Conservation (phyloP, 352 stramenopile species). For the Phytophthora gonapodyides region DNA sequence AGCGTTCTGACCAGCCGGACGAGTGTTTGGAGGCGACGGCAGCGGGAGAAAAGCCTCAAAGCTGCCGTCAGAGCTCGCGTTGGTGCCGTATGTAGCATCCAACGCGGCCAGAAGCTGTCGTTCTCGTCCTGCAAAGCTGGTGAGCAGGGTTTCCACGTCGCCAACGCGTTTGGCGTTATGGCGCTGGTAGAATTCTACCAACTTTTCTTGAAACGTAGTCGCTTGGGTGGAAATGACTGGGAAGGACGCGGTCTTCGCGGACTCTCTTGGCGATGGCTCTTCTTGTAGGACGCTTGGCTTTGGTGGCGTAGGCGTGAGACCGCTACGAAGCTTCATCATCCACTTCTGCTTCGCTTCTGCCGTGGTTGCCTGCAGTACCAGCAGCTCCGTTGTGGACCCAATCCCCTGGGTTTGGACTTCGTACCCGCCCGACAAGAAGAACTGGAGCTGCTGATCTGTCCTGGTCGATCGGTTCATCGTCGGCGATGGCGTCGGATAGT, state of each 20-base stretch:
- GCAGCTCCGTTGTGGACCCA: conserved; percentile 13
- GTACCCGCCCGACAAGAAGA: conserved; percentile 31
- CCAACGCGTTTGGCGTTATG: conserved; percentile 89
- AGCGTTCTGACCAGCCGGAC: conserved; percentile 3
- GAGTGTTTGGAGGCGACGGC: conserved; percentile 4
- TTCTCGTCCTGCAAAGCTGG: conserved; percentile 66
- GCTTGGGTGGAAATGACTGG: conserved; percentile 17
- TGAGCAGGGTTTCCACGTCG: conserved; percentile 75
- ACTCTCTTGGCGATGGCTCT: not conserved
- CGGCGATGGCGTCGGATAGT: conserved; percentile 42
- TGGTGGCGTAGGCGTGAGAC: conserved; percentile 34
- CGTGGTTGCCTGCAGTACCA: conserved; percentile 44
- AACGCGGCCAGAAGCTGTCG: conserved; percentile 59
- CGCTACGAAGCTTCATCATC: conserved; percentile 60
- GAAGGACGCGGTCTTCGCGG: not conserved
- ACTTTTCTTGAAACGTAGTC: conserved; percentile 41
- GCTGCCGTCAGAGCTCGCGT: conserved; percentile 36
- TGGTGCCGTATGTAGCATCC: conserved; percentile 65
- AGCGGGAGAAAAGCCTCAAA: conserved; percentile 35
- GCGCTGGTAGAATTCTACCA: conserved; percentile 91
- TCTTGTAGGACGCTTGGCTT: not conserved
- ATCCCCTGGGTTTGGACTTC: conserved; percentile 7
- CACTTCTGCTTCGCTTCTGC: conserved; percentile 57
- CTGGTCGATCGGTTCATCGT: conserved; percentile 27
- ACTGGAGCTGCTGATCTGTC: conserved; percentile 25